Percentiles rank a stretch among this genome's conserved stretches.
phyloP scores from a whole-genome alignment of 306 rosid genomes.

The Vigna nakashimae region DNA sequence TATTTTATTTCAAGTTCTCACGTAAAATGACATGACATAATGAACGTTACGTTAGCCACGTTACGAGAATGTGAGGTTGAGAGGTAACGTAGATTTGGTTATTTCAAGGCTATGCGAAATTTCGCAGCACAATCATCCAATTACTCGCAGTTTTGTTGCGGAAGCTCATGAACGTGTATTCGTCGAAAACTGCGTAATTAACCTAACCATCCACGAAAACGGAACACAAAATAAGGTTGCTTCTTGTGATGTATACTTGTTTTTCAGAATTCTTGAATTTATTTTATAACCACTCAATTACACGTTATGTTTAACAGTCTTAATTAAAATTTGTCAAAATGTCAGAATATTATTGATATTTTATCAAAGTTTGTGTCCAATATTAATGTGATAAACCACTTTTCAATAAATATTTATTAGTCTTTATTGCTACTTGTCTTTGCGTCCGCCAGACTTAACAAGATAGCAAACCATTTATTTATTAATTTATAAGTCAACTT shows the following conservation, averaged over 20 bases:
- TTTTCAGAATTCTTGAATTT: too few species aligned
- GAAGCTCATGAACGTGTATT: too few species aligned
- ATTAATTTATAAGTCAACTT: too few species aligned
- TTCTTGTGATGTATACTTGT: not conserved
- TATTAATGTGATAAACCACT: not conserved
- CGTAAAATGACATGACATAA: too few species aligned
- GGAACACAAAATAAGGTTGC: not conserved
- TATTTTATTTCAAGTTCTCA: too few species aligned
- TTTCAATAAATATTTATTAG: too few species aligned
- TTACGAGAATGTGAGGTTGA: not conserved
- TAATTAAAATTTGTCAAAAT: not conserved
- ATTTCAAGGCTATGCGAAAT: not conserved
- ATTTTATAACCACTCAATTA: not conserved
- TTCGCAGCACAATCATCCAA: not conserved
- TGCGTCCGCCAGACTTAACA: too few species aligned
- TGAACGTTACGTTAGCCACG: too few species aligned
- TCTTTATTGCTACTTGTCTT: too few species aligned
- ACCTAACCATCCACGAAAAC: not conserved
- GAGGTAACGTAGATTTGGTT: not conserved
- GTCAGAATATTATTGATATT: not conserved
- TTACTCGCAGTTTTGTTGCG: not conserved
- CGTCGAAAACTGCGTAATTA: not conserved
- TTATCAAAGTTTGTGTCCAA: not conserved
- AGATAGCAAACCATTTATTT: too few species aligned
- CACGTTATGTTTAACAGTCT: not conserved